Evolutionary conservation across 495 filamentous ascomycete genomes (phyloP), one percentile per base, ranked within the genome.

Genomic region (Talaromyces borbonicus): DNA sequence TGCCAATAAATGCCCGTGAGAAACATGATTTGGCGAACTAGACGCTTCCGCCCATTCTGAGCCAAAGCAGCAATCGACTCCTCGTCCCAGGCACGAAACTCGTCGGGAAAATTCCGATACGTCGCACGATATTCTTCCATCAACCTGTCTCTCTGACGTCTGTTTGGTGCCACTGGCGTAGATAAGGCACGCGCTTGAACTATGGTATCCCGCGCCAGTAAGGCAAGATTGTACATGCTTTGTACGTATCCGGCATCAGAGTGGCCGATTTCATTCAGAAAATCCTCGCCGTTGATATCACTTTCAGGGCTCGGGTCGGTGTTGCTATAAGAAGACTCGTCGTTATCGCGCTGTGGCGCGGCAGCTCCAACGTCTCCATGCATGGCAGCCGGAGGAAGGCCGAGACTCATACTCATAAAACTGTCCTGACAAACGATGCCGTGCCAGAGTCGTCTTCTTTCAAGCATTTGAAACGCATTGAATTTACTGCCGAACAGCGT

Each of bases 361-460:
- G 83, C 81, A 7, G 83, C 76, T 22, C 63, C 72, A 22, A 85
- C 80, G 56, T 87, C 83, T 5, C 77, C 82, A 58, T 85, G 81
- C 1, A 77, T 85, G n/a, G 80, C 76, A 25, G 68, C 76, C 1
- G 83, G 83, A 0, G 83, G 83, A 0, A 87, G 68, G 24, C 81
- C 80, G 9, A 87, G 69, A 2, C 85, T 73, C 9, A 87, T 79
- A n/a, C 80, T 84, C 3, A 87, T 69, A 64, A 85, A 85, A 11
- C 83, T 87, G 56, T 87, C 83, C 58, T 87, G 83, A 12, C 85
- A 71, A 8, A 85, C 62, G 9, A 87, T 79, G 4, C 82, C 80
- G 56, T 85, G 81, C 83, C 83, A 87, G 0, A 86, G 65, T 56
- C 84, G 85, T 24, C 81, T 69, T 11, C 83, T 70, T 49, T 82